A percentile compares a stretch with the other conserved stretches of the same genome.
phyloP scores from a whole-genome alignment of 2,329 filamentous ascomycete genomes.

The Exophiala oligosperma region DNA sequence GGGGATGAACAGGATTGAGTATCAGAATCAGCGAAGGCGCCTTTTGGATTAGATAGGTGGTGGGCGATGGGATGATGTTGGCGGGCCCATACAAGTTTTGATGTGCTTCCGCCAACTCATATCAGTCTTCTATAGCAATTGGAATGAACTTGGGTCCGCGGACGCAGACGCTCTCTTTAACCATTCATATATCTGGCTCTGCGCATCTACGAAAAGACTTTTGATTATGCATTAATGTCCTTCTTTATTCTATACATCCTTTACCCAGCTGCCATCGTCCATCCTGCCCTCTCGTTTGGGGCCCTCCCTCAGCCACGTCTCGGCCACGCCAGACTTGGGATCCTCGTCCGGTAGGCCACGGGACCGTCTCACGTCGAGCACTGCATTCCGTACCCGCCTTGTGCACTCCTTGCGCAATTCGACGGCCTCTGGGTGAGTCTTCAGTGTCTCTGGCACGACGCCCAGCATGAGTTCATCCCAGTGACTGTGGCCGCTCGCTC shows the following conservation, averaged over 20 bases:
- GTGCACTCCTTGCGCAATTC: constrained; percentile 79
- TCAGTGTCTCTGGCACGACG: constrained; percentile 64
- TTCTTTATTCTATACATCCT: constrained; percentile 47
- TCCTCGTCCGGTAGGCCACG: constrained; percentile 79
- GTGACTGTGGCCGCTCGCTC: constrained; percentile 15
- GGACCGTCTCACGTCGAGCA: constrained; percentile 72
- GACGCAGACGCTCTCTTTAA: background rate
- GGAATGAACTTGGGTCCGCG: background rate
- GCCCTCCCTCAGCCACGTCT: constrained; percentile 72
- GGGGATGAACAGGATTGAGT: background rate
- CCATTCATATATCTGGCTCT: no score
- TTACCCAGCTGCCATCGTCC: constrained; percentile 59
- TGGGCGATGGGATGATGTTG: background rate
- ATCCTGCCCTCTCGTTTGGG: constrained; percentile 55
- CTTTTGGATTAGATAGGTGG: background rate
- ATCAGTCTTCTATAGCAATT: background rate
- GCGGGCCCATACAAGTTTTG: background rate
- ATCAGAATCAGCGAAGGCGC: background rate
- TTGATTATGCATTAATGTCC: no score
- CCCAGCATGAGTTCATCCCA: constrained; percentile 44
- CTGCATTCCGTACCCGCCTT: constrained; percentile 71
- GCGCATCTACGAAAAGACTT: no score
- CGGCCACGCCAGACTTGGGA: constrained; percentile 70
- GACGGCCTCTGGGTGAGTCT: constrained; percentile 71
- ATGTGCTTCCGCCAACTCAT: no score